phyloP scores from a whole-genome alignment of 805 yeast species.

The Myxozyma vanderwaltii region DNA sequence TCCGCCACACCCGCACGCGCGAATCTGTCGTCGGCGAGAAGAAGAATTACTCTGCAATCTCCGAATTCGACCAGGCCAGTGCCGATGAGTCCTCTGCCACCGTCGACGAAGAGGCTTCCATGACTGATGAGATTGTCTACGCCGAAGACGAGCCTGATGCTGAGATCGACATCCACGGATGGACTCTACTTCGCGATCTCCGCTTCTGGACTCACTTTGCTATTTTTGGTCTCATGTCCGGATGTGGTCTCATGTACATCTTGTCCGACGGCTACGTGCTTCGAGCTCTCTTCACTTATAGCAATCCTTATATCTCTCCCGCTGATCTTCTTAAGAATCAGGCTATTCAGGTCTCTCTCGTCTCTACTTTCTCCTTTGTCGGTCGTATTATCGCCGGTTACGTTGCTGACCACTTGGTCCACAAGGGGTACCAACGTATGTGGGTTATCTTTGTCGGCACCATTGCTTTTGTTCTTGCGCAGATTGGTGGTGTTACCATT shows the following conservation, averaged over 20 bases:
- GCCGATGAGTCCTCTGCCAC: conserved; percentile 4
- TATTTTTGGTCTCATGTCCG: conserved; percentile 59
- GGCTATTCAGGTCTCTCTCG: conserved; percentile 69
- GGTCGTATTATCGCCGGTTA: conserved; percentile 69
- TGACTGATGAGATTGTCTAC: conserved; percentile 23
- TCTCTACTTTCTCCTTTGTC: conserved; percentile 65
- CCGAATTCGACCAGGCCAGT: conserved; percentile 21
- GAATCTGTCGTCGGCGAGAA: conserved; percentile 6
- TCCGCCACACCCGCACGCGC: conserved; percentile 17
- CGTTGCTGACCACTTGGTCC: conserved; percentile 60
- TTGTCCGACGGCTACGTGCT: conserved; percentile 74
- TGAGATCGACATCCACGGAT: conserved; percentile 33
- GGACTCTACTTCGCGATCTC: conserved; percentile 27
- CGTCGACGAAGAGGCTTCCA: conserved; percentile 19
- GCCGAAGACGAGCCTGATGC: conserved; percentile 4
- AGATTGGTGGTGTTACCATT: conserved; percentile 50
- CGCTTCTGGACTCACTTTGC: conserved; percentile 56
- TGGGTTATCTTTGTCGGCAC: conserved; percentile 60
- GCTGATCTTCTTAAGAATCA: conserved; percentile 56
- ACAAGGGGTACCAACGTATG: conserved; percentile 51
- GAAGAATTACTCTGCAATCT: conserved; percentile 23
- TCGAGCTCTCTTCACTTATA: conserved; percentile 46
- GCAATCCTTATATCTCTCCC: conserved; percentile 32
- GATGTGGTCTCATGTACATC: conserved; percentile 73
- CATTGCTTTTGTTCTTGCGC: conserved; percentile 52